Evolutionary conservation across 345 rosid genomes (phyloP).

Genomic region (Conringia planisiliqua): DNA sequence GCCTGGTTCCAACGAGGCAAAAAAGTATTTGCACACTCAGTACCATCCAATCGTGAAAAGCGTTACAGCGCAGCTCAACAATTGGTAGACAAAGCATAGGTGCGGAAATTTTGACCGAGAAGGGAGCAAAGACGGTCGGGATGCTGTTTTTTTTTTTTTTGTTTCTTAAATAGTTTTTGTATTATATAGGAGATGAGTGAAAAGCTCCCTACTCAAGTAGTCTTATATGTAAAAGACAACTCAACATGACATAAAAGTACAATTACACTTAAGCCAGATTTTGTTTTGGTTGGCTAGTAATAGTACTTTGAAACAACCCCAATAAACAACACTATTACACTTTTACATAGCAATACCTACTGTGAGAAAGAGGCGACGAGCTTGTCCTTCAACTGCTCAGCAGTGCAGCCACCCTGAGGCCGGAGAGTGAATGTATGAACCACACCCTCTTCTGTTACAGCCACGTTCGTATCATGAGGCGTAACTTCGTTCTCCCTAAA

Average conservation of each 20-base stretch:
- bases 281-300: conserved; percentile 5
- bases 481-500: conserved; percentile 62
- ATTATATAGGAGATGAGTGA: background rate
- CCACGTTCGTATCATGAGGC: conserved; percentile 59
- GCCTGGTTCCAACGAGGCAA: conserved; percentile 82
- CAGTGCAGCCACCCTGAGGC: conserved; percentile 57
- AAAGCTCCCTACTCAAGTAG: background rate
- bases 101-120: background rate
- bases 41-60: conserved; percentile 87
- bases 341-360: conserved; percentile 25
- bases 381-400: conserved; percentile 84
- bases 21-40: conserved; percentile 65
- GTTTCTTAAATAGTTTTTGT: background rate
- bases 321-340: background rate
- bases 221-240: conserved; percentile 13
- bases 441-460: conserved; percentile 57
- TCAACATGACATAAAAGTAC: background rate
- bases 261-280: background rate
- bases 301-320: background rate
- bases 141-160: background rate
- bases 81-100: conserved; percentile 52
- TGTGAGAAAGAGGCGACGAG: conserved; percentile 56
- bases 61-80: conserved; percentile 63
- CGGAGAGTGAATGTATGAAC: conserved; percentile 71
- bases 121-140: background rate